Percentiles rank a stretch among this genome's conserved stretches.
Evolutionary conservation across 495 filamentous ascomycete genomes (phyloP).

Genomic region (Penicillium herquei): DNA sequence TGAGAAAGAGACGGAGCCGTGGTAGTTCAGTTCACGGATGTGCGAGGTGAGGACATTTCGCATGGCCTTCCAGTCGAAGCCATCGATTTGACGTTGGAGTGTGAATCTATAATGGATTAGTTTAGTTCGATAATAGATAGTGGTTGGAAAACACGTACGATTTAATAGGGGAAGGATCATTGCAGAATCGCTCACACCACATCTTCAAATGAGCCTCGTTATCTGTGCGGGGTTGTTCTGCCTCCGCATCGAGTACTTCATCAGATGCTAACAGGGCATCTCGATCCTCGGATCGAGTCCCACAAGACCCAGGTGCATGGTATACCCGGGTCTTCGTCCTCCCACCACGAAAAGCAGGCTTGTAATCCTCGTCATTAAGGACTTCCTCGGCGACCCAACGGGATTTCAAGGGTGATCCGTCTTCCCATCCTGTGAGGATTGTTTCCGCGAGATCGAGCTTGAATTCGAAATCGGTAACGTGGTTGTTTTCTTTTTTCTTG

Average conservation of each 20-base stretch:
- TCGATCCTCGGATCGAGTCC: slow-evolving; percentile 4
- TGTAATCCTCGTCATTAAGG: slow-evolving; percentile 24
- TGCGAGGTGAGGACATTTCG: slow-evolving; percentile 34
- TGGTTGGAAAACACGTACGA: slow-evolving; percentile 27
- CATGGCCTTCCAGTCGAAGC: slow-evolving; percentile 33
- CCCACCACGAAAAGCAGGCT: slow-evolving; percentile 32
- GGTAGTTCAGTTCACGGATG: slow-evolving; percentile 43
- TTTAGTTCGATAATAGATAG: not conserved
- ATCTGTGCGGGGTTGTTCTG: not conserved
- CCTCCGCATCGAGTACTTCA: not conserved
- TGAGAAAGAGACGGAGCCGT: slow-evolving; percentile 29
- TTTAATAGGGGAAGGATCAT: slow-evolving; percentile 38
- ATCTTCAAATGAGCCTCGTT: slow-evolving; percentile 21
- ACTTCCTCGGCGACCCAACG: slow-evolving; percentile 16
- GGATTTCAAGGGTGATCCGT: slow-evolving; percentile 11
- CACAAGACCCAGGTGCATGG: slow-evolving; percentile 11
- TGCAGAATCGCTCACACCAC: slow-evolving; percentile 44
- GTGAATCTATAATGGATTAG: slow-evolving; percentile 31
- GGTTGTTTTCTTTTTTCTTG: slow-evolving; percentile 32
- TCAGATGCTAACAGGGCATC: slow-evolving; percentile 13
- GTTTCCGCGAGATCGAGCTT: slow-evolving; percentile 36
- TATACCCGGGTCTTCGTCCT: slow-evolving; percentile 21
- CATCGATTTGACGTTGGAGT: slow-evolving; percentile 32
- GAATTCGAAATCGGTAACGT: slow-evolving; percentile 41
- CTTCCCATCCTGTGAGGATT: slow-evolving; percentile 31